Evolutionary conservation across 805 yeast species (phyloP).

Genomic region (Millerozyma acaciae): DNA sequence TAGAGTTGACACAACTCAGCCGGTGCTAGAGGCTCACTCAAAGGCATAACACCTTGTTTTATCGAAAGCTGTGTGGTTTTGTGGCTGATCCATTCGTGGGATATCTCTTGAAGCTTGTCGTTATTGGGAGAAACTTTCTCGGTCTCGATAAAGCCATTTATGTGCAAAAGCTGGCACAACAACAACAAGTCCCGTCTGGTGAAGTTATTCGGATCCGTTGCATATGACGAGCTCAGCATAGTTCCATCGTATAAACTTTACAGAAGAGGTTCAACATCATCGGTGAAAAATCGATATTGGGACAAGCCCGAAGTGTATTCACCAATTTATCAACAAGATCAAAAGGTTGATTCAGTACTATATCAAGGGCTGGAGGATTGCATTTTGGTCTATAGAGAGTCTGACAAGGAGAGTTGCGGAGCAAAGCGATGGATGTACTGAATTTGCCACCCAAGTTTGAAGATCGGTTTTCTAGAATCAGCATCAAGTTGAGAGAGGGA

Average conservation of each 20-base stretch:
- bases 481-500: conserved; percentile 16
- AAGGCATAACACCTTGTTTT: conserved; percentile 13
- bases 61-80: conserved; percentile 21
- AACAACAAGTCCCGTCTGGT: conserved; percentile 31
- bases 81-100: conserved; percentile 28
- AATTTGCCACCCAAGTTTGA: conserved; percentile 23
- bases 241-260: too few relatives aligned
- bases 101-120: conserved; percentile 19
- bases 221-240: too few relatives aligned
- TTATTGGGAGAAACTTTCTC: conserved; percentile 12
- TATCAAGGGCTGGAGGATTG: too few relatives aligned
- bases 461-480: conserved; percentile 29
- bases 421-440: conserved; percentile 3
- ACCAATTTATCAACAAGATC: too few relatives aligned
- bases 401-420: too few relatives aligned
- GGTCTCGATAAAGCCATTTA: conserved; percentile 26
- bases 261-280: too few relatives aligned
- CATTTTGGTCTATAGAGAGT: neutral
- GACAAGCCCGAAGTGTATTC: too few relatives aligned
- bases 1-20: conserved; percentile 22
- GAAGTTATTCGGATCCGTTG: conserved; percentile 8
- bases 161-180: conserved; percentile 35
- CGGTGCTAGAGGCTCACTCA: conserved; percentile 14
- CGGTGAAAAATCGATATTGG: too few relatives aligned
- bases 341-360: too few relatives aligned